These are phyloP conservation scores for Volvox reticuliferus DNA, from an alignment of 139 green algal species.

Conservation along the genomic window DNA sequence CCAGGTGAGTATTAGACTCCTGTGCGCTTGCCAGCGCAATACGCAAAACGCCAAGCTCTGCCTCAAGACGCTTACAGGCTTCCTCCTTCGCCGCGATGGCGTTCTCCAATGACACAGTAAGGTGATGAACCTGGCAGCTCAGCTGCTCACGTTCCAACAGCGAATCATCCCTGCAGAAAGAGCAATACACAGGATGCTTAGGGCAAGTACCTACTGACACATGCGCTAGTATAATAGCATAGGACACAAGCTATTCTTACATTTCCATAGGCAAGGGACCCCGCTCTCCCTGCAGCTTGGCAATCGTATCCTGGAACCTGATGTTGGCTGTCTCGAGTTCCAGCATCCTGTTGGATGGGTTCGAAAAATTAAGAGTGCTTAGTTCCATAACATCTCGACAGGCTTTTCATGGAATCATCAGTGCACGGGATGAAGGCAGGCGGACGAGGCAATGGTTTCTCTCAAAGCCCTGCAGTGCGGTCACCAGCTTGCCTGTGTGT, in stretches of 20 bases:
- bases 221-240: neutral
- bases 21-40: neutral
- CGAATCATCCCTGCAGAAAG: neutral
- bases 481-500: conserved; percentile 4
- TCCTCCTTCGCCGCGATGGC: neutral
- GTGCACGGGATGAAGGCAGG: too few species aligned
- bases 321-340: conserved; percentile 53
- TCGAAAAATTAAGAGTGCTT: neutral
- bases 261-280: neutral
- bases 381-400: too few species aligned
- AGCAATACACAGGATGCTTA: too few species aligned
- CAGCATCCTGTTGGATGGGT: conserved; percentile 46
- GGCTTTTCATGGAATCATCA: too few species aligned
- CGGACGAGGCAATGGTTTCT: too few species aligned
- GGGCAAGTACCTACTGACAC: neutral
- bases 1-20: neutral
- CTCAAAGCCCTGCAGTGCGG: neutral
- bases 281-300: neutral
- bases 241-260: neutral
- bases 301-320: conserved; percentile 41
- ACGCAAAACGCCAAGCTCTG: neutral
- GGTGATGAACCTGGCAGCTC: conserved; percentile 20
- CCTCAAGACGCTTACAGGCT: neutral
- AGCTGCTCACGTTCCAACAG: neutral
- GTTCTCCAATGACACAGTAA: neutral